These are phyloP conservation scores for Fomitopsis pulvina DNA, from an alignment of 768 basidiomycete species.

Conservation along the genomic window DNA sequence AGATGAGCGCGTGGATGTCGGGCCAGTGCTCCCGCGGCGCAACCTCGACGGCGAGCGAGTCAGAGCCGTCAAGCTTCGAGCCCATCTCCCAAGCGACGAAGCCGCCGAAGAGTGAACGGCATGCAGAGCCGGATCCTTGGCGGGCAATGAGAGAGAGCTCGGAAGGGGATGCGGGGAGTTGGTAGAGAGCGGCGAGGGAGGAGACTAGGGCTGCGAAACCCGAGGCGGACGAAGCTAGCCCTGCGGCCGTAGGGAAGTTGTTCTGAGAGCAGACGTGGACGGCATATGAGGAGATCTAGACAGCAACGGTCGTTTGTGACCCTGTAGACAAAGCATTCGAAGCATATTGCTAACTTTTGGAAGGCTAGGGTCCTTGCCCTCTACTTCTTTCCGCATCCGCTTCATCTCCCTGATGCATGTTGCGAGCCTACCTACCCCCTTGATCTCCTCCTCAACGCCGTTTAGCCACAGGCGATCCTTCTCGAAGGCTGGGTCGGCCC, in stretches of 20 bases:
- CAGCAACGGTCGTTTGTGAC: constrained; percentile 3
- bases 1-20: constrained; percentile 93
- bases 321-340: not conserved
- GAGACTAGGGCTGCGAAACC: constrained; percentile 94
- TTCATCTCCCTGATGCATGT: constrained; percentile 90
- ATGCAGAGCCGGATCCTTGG: constrained; percentile 96
- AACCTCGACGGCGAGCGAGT: constrained; percentile 85
- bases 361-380: constrained; percentile 56
- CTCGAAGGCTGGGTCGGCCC: constrained; percentile 68
- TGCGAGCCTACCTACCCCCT: constrained; percentile 64
- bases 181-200: constrained; percentile 83
- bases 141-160: constrained; percentile 90
- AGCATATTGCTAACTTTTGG: constrained; percentile 48
- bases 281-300: constrained; percentile 59
- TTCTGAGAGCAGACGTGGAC: constrained; percentile 93
- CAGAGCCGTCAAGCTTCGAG: constrained; percentile 55
- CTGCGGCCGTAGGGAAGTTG: constrained; percentile 99
- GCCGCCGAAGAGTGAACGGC: constrained; percentile 94
- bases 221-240: constrained; percentile 94
- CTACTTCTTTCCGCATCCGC: constrained; percentile 64
- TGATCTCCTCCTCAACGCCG: constrained; percentile 87
- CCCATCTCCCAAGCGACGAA: constrained; percentile 96
- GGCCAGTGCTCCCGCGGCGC: constrained; percentile 89
- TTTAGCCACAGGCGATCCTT: constrained; percentile 91
- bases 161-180: constrained; percentile 70